phyloP scores from a whole-genome alignment of 345 rosid genomes.

The Capsella bursapastoris region DNA sequence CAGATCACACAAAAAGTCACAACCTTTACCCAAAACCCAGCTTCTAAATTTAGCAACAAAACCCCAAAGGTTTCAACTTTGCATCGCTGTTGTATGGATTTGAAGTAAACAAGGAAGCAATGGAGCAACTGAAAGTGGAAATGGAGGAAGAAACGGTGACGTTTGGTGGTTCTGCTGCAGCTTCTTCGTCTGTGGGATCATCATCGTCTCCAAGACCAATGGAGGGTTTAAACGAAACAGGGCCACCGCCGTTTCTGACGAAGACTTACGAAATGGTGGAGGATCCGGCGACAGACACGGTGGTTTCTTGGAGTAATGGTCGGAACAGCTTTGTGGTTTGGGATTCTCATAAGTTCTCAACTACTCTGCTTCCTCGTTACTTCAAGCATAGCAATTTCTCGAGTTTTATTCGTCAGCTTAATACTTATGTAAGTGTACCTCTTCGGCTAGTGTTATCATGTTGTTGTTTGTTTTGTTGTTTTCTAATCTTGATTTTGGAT shows the following conservation, averaged over 20 bases:
- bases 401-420: constrained; percentile 79
- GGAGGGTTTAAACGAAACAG: constrained; percentile 72
- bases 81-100: constrained; percentile 20
- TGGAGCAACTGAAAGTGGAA: constrained; percentile 45
- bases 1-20: constrained; percentile 6
- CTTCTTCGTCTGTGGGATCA: constrained; percentile 52
- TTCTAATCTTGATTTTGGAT: constrained; percentile 28
- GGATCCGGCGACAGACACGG: constrained; percentile 62
- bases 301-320: constrained; percentile 68
- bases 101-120: neutral
- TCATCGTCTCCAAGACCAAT: constrained; percentile 63
- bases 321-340: constrained; percentile 71
- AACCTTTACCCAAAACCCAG: neutral
- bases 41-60: constrained; percentile 10
- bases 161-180: constrained; percentile 26
- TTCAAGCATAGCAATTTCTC: constrained; percentile 81
- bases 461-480: neutral
- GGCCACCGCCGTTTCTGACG: constrained; percentile 78
- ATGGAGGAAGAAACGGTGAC: constrained; percentile 56
- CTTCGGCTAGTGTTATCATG: neutral
- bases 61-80: neutral
- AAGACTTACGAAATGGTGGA: constrained; percentile 78
- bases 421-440: constrained; percentile 67
- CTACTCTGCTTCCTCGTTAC: constrained; percentile 62
- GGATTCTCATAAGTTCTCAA: constrained; percentile 63